phyloP scores from a whole-genome alignment of 345 rosid genomes.

The Conringia planisiliqua region DNA sequence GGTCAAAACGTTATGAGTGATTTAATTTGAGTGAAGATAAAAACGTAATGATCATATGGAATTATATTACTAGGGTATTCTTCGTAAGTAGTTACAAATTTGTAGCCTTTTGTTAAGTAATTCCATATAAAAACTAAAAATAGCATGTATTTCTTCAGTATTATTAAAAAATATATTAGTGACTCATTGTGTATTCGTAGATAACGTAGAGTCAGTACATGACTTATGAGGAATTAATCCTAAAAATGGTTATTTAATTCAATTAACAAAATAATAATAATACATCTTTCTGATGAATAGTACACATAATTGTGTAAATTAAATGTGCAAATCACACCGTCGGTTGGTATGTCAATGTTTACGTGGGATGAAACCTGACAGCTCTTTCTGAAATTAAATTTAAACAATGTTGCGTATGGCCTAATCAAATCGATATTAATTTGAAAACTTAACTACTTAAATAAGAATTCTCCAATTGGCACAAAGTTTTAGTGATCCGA shows the following conservation, averaged over 20 bases:
- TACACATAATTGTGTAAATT: not conserved
- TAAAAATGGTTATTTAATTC: not conserved
- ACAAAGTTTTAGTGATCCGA: conserved; percentile 18
- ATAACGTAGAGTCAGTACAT: conserved; percentile 18
- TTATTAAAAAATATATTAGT: not conserved
- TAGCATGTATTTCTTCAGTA: not conserved
- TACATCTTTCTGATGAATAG: not conserved
- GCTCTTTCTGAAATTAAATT: not conserved
- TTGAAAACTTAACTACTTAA: not conserved
- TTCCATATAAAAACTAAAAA: not conserved
- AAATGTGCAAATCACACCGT: conserved; percentile 21
- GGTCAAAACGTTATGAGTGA: conserved; percentile 16
- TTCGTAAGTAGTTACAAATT: not conserved
- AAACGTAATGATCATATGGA: not conserved
- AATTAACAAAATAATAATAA: not conserved
- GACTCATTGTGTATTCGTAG: not conserved
- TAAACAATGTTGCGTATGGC: conserved; percentile 17
- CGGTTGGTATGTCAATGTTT: conserved; percentile 30
- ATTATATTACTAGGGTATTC: not conserved
- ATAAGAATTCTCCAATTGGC: not conserved
- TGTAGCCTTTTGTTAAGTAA: not conserved
- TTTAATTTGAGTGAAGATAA: not conserved
- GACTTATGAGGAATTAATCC: not conserved
- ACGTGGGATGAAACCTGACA: conserved; percentile 34
- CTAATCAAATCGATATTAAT: conserved; percentile 18